Percentiles rank a stretch among this genome's conserved stretches.
phyloP scores from a whole-genome alignment of 495 filamentous ascomycete species.

The Daldinia bambusicola region DNA sequence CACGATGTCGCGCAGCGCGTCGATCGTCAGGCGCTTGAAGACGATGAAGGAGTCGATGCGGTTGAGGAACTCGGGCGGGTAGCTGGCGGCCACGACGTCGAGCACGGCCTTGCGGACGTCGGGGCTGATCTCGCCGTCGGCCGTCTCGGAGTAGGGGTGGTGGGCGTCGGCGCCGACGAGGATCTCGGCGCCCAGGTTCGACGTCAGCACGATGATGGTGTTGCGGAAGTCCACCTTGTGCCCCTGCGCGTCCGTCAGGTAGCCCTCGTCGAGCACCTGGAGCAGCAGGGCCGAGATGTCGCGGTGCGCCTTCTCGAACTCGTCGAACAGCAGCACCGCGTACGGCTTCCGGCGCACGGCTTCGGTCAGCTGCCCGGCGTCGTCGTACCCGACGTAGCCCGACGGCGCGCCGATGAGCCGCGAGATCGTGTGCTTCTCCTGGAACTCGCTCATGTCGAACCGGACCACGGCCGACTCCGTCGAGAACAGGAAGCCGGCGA shows the following conservation, averaged over 20 bases:
- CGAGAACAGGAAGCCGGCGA: conserved; percentile 91
- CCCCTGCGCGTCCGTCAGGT: conserved; percentile 93
- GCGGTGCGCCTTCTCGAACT: conserved; percentile 96
- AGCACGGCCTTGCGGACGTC: conserved; percentile 81
- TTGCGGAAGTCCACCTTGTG: conserved; percentile 97
- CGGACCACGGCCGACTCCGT: conserved; percentile 89
- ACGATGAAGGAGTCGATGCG: conserved; percentile 96
- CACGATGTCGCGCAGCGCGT: conserved; percentile 89
- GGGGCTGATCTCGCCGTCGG: conserved; percentile 71
- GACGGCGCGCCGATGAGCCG: conserved; percentile 92
- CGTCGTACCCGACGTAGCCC: conserved; percentile 96
- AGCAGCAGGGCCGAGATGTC: conserved; percentile 95
- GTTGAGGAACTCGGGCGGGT: conserved; percentile 95
- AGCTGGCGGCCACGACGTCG: conserved; percentile 81
- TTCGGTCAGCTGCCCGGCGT: conserved; percentile 95
- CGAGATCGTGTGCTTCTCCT: conserved; percentile 95
- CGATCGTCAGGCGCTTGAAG: conserved; percentile 82
- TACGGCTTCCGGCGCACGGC: conserved; percentile 96
- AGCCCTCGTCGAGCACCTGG: conserved; percentile 96
- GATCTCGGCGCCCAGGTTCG: conserved; percentile 86
- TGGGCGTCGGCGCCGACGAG: conserved; percentile 69
- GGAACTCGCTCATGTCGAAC: conserved; percentile 98
- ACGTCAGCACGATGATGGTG: conserved; percentile 94
- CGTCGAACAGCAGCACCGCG: conserved; percentile 93
- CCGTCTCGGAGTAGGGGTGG: conserved; percentile 67